Conservation (phyloP, 768 basidiomycete genomes). For the Tricholoma sp. region DNA sequence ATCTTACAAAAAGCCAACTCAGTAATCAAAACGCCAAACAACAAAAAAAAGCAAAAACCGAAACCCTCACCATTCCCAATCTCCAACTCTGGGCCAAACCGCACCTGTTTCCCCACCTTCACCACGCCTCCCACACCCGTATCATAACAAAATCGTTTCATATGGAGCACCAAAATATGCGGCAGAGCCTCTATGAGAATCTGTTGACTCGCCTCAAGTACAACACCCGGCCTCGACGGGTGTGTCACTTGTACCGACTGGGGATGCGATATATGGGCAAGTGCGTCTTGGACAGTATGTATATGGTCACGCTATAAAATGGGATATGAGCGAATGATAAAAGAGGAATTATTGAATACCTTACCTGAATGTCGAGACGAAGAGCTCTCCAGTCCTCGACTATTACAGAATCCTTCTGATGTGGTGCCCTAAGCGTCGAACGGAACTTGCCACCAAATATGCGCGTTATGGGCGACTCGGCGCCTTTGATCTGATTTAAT, state of each 20-base stretch:
- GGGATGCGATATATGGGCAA: conserved; percentile 70
- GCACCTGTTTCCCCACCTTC: conserved; percentile 80
- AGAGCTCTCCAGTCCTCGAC: conserved; percentile 91
- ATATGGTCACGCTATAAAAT: conserved; percentile 60
- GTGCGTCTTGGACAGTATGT: conserved; percentile 76
- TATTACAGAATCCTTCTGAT: conserved; percentile 80
- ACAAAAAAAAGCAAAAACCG: not conserved
- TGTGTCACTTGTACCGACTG: conserved; percentile 75
- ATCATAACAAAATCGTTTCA: conserved; percentile 91
- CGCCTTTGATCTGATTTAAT: conserved; percentile 57
- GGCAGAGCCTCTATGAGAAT: conserved; percentile 77
- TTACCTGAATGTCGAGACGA: conserved; percentile 83
- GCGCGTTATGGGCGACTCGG: conserved; percentile 82
- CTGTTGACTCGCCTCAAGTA: conserved; percentile 62
- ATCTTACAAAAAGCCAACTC: not conserved
- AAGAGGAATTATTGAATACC: conserved; percentile 8
- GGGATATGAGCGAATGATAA: not conserved
- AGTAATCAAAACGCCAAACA: not conserved
- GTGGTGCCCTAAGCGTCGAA: conserved; percentile 74
- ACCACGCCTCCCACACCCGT: conserved; percentile 67
- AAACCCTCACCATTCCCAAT: conserved; percentile 60
- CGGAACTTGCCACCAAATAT: conserved; percentile 95
- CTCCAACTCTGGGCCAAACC: conserved; percentile 73
- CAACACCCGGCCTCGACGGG: conserved; percentile 47
- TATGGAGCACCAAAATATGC: conserved; percentile 77